phyloP scores from a whole-genome alignment of 2,329 filamentous ascomycete species.

The Parastagonospora nodorum region DNA sequence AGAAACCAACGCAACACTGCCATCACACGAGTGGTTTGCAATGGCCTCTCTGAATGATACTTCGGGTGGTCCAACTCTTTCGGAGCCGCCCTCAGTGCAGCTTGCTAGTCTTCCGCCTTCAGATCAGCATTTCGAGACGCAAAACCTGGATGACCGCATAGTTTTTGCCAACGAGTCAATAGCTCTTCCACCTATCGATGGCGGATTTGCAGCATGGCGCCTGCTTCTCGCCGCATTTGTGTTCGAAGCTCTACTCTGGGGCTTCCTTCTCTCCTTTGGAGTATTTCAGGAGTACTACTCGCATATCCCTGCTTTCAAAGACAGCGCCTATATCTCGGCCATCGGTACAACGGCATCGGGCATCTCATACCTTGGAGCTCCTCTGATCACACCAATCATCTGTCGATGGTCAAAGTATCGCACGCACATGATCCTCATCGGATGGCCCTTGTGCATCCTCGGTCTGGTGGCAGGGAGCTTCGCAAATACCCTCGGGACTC shows the following conservation, averaged over 20 bases:
- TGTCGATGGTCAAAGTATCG: slow-evolving; percentile 36
- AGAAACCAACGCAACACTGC: too few relatives aligned
- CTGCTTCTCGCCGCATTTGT: slow-evolving; percentile 57
- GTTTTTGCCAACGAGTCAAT: slow-evolving; percentile 3
- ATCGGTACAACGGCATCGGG: slow-evolving; percentile 37
- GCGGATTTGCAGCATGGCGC: slow-evolving; percentile 50
- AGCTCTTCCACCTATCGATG: slow-evolving; percentile 13
- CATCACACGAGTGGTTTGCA: too few relatives aligned
- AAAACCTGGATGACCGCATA: too few relatives aligned
- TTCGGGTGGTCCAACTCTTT: too few relatives aligned
- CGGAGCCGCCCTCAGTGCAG: too few relatives aligned
- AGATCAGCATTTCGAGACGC: too few relatives aligned
- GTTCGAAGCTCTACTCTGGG: slow-evolving; percentile 54
- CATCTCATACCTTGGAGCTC: slow-evolving; percentile 51
- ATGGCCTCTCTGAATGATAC: too few relatives aligned
- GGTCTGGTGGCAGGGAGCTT: slow-evolving; percentile 42
- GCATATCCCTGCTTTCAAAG: slow-evolving; percentile 10
- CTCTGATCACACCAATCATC: slow-evolving; percentile 42
- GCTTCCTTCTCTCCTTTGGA: slow-evolving; percentile 29
- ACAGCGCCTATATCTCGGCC: slow-evolving; percentile 16
- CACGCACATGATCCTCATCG: slow-evolving; percentile 33
- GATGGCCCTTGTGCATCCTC: slow-evolving; percentile 37
- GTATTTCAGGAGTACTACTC: slow-evolving; percentile 30
- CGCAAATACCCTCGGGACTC: slow-evolving; percentile 28
- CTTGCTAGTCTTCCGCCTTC: too few relatives aligned